phyloP scores from a whole-genome alignment of 768 basidiomycete genomes.

The Hemileccinum rubropunctum region DNA sequence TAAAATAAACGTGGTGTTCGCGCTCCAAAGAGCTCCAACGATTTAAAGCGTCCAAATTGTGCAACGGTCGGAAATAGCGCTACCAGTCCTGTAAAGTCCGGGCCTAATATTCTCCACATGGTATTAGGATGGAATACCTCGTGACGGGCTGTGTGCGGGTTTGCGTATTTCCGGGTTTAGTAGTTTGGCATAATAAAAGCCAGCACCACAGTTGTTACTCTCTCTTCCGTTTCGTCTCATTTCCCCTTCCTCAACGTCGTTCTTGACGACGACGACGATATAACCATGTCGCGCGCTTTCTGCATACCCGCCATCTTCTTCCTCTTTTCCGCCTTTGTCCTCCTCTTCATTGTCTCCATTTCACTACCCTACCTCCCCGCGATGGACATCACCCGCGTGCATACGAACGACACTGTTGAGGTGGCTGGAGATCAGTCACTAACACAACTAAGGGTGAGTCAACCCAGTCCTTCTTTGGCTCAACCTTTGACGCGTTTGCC shows the following conservation, averaged over 20 bases:
- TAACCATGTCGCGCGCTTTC: conserved; percentile 46
- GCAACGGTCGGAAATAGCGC: too few relatives aligned
- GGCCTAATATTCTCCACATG: too few relatives aligned
- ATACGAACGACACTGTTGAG: conserved; percentile 38
- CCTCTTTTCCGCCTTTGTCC: conserved; percentile 58
- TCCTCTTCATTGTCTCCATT: conserved; percentile 65
- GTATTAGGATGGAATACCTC: too few relatives aligned
- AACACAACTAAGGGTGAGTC: conserved; percentile 54
- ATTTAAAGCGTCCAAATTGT: too few relatives aligned
- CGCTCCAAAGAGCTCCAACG: too few relatives aligned
- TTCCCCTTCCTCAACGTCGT: conserved; percentile 5
- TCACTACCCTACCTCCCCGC: conserved; percentile 68
- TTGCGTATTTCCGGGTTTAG: conserved; percentile 1
- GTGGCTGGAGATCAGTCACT: conserved; percentile 27
- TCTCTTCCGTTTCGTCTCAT: conserved; percentile 1
- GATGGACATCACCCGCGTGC: conserved; percentile 63
- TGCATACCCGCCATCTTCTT: conserved; percentile 61
- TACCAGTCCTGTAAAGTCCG: too few relatives aligned
- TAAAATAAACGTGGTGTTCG: too few relatives aligned
- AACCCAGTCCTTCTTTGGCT: not conserved
- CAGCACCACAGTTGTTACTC: not conserved
- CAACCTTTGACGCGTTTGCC: not conserved
- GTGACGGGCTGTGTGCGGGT: not conserved
- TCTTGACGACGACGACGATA: not conserved
- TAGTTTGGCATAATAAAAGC: conserved; percentile 18